Evolutionary conservation across 306 rosid species (phyloP).

Genomic region (Pyrus betulifolia): DNA sequence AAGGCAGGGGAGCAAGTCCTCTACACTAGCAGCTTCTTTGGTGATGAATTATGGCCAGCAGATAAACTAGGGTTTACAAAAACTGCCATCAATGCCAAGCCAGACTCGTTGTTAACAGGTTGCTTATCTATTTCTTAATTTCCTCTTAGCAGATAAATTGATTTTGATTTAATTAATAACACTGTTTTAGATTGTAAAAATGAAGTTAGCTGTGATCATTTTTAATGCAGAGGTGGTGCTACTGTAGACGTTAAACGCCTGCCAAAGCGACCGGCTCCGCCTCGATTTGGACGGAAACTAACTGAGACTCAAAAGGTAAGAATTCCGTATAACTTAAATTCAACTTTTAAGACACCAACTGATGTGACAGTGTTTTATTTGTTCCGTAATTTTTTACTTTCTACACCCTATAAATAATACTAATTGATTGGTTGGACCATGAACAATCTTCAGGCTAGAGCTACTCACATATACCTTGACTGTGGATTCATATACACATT

Average conservation of each 20-base stretch:
- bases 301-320: slow-evolving; percentile 80
- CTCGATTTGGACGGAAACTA: slow-evolving; percentile 81
- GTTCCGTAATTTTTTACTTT: not conserved
- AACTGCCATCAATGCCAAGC: slow-evolving; percentile 94
- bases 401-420: not conserved
- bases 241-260: slow-evolving; percentile 79
- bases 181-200: not conserved
- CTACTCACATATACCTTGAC: slow-evolving; percentile 92
- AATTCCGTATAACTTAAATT: not conserved
- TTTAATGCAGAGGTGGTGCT: slow-evolving; percentile 66
- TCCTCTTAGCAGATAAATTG: too few relatives aligned
- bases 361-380: too few relatives aligned
- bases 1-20: slow-evolving; percentile 87
- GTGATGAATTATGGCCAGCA: slow-evolving; percentile 99
- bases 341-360: too few relatives aligned
- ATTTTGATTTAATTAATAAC: too few relatives aligned
- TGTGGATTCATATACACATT: slow-evolving; percentile 84
- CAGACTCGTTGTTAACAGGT: slow-evolving; percentile 96
- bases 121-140: not conserved
- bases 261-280: slow-evolving; percentile 84
- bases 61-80: slow-evolving; percentile 98
- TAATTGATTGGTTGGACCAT: not conserved
- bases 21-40: slow-evolving; percentile 96
- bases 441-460: slow-evolving; percentile 71
- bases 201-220: not conserved